Base-by-base conservation (phyloP, 108 stramenopile genomes). In the Stephanodiscus minutulus region DNA sequence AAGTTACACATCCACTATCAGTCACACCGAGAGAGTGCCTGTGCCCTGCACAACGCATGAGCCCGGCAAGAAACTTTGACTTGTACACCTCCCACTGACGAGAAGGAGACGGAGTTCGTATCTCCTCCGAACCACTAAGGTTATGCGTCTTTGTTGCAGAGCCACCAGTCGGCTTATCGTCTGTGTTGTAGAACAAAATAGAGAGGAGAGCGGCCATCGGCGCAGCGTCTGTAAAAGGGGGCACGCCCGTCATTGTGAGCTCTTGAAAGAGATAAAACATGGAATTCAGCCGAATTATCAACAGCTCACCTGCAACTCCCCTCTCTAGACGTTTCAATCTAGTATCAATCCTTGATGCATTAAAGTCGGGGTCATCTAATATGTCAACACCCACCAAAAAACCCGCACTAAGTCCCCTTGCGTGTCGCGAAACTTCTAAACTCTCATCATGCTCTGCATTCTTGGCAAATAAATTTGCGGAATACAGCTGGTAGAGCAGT, bases 161-260 rank as follows among this genome's bases (percentile, higher is more conserved):
- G 43, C 43, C 60, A 12, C 60, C 43, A 13, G 39, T 37, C 28
- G 74, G 41, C 11, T 53, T 73, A n/a, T 88, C 87, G 15, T 86
- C 70, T 13, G 65, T 74, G 71, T 90, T 90, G 65, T 82, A 83
- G 61, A 88, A 91, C 20, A 90, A 56, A 62, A 94, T 90, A 33
- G 83, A 87, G 24, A 82, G 85, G 39, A 94, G 70, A 21, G 83
- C 86, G 22, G 90, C 89, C 93, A 91, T 94, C 7, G 83, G 81
- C 17, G 88, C 83, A 57, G 84, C 78, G 64, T 94, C 90, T 27
- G 24, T 27, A 53, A 53, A 27, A 53, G 22, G 11, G 25, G 43
- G 15, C 15, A 44, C 15, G 13, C 15, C 15, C 12, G 15, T 15
- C 43, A 15, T 15, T 12, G 25, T 53, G 22, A 53, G 52, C 4